These are phyloP conservation scores for Aspergillus viridinutans DNA, from an alignment of 2,329 filamentous ascomycete species.

Conservation along the genomic window DNA sequence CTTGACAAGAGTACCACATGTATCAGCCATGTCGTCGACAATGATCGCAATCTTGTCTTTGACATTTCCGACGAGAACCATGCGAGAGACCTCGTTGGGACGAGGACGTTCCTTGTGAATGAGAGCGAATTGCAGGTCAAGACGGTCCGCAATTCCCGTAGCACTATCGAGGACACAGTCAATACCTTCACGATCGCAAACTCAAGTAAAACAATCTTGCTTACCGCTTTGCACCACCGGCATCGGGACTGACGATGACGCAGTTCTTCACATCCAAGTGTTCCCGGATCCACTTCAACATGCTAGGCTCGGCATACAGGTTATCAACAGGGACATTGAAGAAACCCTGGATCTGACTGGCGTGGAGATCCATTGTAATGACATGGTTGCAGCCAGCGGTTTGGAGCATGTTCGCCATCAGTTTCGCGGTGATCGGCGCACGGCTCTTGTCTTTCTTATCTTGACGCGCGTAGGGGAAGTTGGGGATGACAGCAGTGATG, in stretches of 20 bases:
- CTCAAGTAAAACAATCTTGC: slow-evolving; percentile 11
- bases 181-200: neutral
- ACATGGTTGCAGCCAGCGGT: slow-evolving; percentile 90
- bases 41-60: slow-evolving; percentile 88
- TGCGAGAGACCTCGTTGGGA: slow-evolving; percentile 85
- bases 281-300: slow-evolving; percentile 84
- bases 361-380: slow-evolving; percentile 95
- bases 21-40: slow-evolving; percentile 97
- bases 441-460: slow-evolving; percentile 97
- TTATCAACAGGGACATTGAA: slow-evolving; percentile 81
- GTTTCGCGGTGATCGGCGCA: slow-evolving; percentile 91
- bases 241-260: slow-evolving; percentile 92
- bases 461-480: slow-evolving; percentile 93
- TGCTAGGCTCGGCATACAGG: slow-evolving; percentile 89
- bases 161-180: slow-evolving; percentile 50
- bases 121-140: slow-evolving; percentile 85
- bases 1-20: slow-evolving; percentile 83
- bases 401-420: slow-evolving; percentile 97
- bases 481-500: slow-evolving; percentile 92
- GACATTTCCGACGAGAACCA: slow-evolving; percentile 95
- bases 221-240: slow-evolving; percentile 84
- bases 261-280: slow-evolving; percentile 77
- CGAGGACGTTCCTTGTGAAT: slow-evolving; percentile 95
- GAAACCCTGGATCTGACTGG: slow-evolving; percentile 91
- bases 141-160: slow-evolving; percentile 85